phyloP scores from a whole-genome alignment of 108 stramenopile genomes.

The Pelagomonas calceolata region DNA sequence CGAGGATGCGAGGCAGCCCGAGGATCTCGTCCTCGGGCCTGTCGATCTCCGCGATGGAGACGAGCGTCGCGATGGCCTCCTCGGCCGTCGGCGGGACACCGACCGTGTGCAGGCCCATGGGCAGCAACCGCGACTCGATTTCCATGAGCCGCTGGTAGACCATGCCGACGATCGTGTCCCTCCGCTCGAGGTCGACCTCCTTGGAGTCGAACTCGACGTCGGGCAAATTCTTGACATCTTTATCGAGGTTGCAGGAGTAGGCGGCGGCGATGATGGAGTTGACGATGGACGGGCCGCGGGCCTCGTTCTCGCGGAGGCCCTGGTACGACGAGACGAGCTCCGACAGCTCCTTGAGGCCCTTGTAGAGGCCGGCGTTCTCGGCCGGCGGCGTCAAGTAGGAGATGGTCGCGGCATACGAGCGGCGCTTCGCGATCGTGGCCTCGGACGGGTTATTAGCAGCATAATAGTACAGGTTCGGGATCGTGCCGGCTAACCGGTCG shows the following conservation, averaged over 20 bases:
- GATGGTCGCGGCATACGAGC: slow-evolving; percentile 86
- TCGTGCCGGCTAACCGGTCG: slow-evolving; percentile 84
- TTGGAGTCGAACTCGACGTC: slow-evolving; percentile 66
- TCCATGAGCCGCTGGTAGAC: slow-evolving; percentile 90
- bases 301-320: slow-evolving; percentile 83
- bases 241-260: slow-evolving; percentile 86
- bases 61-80: slow-evolving; percentile 85
- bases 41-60: slow-evolving; percentile 88
- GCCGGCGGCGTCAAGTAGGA: slow-evolving; percentile 92
- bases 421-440: slow-evolving; percentile 92
- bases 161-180: slow-evolving; percentile 70
- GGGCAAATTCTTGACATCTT: slow-evolving; percentile 72
- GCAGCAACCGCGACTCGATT: slow-evolving; percentile 87
- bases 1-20: slow-evolving; percentile 80
- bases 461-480: slow-evolving; percentile 88
- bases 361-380: slow-evolving; percentile 93
- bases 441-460: slow-evolving; percentile 96
- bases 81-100: slow-evolving; percentile 88
- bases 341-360: slow-evolving; percentile 89
- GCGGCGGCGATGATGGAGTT: slow-evolving; percentile 88
- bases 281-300: slow-evolving; percentile 82
- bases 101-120: slow-evolving; percentile 88
- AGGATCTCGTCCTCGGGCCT: slow-evolving; percentile 83
- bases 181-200: slow-evolving; percentile 59
- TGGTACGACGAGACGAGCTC: slow-evolving; percentile 89